Conservation (phyloP, 2,329 filamentous ascomycete species). For the Daldinia sp. region DNA sequence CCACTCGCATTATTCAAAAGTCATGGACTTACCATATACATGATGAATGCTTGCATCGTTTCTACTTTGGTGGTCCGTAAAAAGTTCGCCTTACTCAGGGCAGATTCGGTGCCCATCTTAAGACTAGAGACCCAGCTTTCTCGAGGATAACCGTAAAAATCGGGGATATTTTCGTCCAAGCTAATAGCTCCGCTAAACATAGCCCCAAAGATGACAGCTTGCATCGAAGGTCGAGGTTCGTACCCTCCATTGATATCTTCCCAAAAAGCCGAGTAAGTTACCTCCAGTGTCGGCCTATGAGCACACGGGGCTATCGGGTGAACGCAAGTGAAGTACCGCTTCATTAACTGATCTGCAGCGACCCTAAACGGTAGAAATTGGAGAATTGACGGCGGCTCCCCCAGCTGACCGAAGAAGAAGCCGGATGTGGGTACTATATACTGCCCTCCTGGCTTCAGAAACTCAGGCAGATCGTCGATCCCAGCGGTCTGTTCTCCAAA, state of each 20-base stretch:
- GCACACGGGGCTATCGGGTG: slow-evolving; percentile 74
- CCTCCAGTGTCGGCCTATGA: slow-evolving; percentile 72
- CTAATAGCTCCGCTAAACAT: slow-evolving; percentile 75
- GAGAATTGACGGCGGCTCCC: slow-evolving; percentile 60
- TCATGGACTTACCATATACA: slow-evolving; percentile 69
- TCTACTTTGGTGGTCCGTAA: slow-evolving; percentile 75
- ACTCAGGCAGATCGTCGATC: slow-evolving; percentile 54
- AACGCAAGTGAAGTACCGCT: slow-evolving; percentile 73
- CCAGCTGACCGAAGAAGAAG: slow-evolving; percentile 68
- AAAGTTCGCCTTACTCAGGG: slow-evolving; percentile 74
- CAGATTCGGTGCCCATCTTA: slow-evolving; percentile 71
- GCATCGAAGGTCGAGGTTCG: slow-evolving; percentile 70
- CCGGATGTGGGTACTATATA: slow-evolving; percentile 74
- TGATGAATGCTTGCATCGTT: slow-evolving; percentile 78
- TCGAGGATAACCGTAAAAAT: slow-evolving; percentile 64
- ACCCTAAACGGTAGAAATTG: slow-evolving; percentile 67
- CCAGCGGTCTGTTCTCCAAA: slow-evolving; percentile 37
- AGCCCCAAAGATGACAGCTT: slow-evolving; percentile 73
- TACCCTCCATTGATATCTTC: slow-evolving; percentile 63
- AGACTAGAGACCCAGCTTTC: slow-evolving; percentile 67
- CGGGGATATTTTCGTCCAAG: slow-evolving; percentile 62
- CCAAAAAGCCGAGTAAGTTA: slow-evolving; percentile 72
- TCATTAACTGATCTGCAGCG: slow-evolving; percentile 68
- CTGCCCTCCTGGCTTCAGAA: slow-evolving; percentile 69
- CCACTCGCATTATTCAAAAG: background rate